These are phyloP conservation scores for Pyrenula aspistea DNA, from an alignment of 495 filamentous ascomycete genomes.

Conservation along the genomic window DNA sequence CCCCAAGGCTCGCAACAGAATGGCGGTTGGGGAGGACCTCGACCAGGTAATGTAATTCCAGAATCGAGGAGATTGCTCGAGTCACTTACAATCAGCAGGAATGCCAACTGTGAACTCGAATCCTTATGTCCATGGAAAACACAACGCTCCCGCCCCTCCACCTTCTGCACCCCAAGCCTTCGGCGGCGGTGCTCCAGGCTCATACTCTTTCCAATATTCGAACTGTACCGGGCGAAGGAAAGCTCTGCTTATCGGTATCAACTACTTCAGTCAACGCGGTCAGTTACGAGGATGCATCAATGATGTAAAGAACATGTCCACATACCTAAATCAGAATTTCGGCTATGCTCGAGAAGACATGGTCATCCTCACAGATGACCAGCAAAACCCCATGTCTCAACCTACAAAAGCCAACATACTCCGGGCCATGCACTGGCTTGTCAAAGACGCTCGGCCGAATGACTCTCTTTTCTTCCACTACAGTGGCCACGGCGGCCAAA, in stretches of 20 bases:
- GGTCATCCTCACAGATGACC: conserved; percentile 95
- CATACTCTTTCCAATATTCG: conserved; percentile 82
- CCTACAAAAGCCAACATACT: conserved; percentile 94
- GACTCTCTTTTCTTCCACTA: conserved; percentile 99
- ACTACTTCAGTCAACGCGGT: conserved; percentile 89
- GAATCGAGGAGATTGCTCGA: not conserved
- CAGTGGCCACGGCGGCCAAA: conserved; percentile 94
- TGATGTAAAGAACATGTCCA: conserved; percentile 95
- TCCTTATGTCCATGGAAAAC: conserved; percentile 21
- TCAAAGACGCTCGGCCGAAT: conserved; percentile 87
- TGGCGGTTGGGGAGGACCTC: not conserved
- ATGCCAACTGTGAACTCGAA: conserved; percentile 13
- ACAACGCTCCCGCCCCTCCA: conserved; percentile 26
- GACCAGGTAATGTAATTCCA: not conserved
- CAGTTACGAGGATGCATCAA: conserved; percentile 95
- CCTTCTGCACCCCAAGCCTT: conserved; percentile 44
- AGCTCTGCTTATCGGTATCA: conserved; percentile 92
- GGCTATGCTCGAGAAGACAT: conserved; percentile 94
- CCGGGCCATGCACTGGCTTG: conserved; percentile 96
- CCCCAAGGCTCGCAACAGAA: conserved; percentile 3
- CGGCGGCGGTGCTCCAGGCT: conserved; percentile 63
- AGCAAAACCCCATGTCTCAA: conserved; percentile 93
- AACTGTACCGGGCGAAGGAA: conserved; percentile 84
- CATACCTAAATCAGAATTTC: conserved; percentile 81
- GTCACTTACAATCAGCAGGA: not conserved